A percentile compares a stretch with the other conserved stretches of the same genome.
phyloP scores from a whole-genome alignment of 2,329 filamentous ascomycete genomes.

The Fusarium dimerum region DNA sequence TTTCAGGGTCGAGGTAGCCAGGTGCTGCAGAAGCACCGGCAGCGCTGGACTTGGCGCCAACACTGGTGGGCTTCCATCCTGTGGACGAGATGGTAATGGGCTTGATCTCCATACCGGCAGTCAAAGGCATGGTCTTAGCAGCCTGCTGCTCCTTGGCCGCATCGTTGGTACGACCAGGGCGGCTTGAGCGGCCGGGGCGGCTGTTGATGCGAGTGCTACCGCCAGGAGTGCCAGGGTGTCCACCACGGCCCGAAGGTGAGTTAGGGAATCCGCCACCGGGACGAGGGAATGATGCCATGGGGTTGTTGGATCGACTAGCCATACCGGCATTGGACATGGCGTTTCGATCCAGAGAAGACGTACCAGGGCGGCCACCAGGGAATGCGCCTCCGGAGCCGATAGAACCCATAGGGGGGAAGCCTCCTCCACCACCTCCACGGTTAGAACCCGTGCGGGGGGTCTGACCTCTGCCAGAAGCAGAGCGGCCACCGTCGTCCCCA shows the following conservation, averaged over 20 bases:
- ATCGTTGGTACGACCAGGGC: conserved; percentile 33
- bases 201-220: conserved; percentile 69
- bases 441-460: conserved; percentile 7
- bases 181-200: conserved; percentile 49
- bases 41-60: conserved; percentile 48
- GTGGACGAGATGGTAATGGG: conserved; percentile 69
- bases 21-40: conserved; percentile 44
- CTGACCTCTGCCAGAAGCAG: conserved; percentile 47
- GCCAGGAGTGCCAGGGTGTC: conserved; percentile 60
- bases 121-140: conserved; percentile 90
- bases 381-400: conserved; percentile 61
- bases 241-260: conserved; percentile 63
- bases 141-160: conserved; percentile 66
- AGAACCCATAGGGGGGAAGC: conserved; percentile 67
- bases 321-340: conserved; percentile 54
- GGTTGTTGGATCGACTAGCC: conserved; percentile 37
- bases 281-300: conserved; percentile 43
- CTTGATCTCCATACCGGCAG: conserved; percentile 78
- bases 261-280: conserved; percentile 62
- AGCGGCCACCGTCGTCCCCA: conserved; percentile 71
- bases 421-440: conserved; percentile 42
- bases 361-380: conserved; percentile 12
- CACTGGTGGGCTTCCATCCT: conserved; percentile 87
- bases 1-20: conserved; percentile 77
- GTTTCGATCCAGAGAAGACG: conserved; percentile 57